Evolutionary conservation across 1,284 basidiomycete genomes (phyloP), one percentile per base, ranked within the genome.

Genomic region (Puccinia triticina): DNA sequence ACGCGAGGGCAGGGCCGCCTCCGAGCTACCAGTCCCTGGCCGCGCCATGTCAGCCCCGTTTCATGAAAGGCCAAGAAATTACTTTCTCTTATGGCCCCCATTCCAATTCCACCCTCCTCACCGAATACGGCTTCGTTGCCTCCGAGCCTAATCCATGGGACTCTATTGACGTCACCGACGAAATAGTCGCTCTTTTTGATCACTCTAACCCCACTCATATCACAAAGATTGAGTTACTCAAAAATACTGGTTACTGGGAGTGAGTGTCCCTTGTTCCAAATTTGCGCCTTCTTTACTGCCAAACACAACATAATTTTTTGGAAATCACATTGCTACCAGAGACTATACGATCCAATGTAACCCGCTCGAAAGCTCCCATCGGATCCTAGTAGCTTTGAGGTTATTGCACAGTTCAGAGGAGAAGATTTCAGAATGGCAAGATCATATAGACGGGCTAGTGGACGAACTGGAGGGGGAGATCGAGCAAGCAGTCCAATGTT

Each of bases 91-190:
- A 86, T 71, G 85, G 84, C 0, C 74, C 84, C 1, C 83, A 84
- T 69, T 76, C 82, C 23, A 85, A 86, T 67, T 74, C 84, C 32
- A 83, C 84, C 55, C 80, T 86, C 3, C 72, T 84, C 21, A 80
- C 85, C 26, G 85, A 86, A 50, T 86, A 86, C 59, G 85, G 85
- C 2, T 86, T 86, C 80, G 79, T 83, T 0, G 66, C 85, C 2
- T 84, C 84, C 1, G 48, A 50, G n/a, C 71, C 37, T 11, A 86
- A 86, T 83, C 73, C 64, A 0, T 84, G 84, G 83, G 84, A 85
- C 61, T 82, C 82, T 0, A 78, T 86, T 43, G 83, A 84, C 29
- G 61, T 85, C 11, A 85, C 85, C 21, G 43, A 48, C 10, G 73
- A 72, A 10, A 53, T 86, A 50, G 73, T 84, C 32, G 75, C 64